Evolutionary conservation across 306 rosid genomes (phyloP).

Genomic region (Cucurbita argyrosperma): DNA sequence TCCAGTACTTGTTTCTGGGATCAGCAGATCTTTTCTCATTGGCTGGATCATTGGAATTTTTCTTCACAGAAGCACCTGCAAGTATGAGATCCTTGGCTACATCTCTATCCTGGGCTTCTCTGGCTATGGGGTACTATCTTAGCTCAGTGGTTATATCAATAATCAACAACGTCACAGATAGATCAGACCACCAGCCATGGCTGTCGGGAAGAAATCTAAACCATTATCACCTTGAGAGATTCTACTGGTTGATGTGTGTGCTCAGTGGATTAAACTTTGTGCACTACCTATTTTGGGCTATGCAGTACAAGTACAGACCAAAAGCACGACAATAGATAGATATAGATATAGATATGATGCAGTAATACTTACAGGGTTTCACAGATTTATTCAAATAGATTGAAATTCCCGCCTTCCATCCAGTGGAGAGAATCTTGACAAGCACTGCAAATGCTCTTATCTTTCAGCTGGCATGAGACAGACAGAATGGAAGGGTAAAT

Average conservation of each 20-base stretch:
- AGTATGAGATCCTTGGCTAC: slow-evolving; percentile 89
- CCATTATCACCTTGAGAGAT: slow-evolving; percentile 51
- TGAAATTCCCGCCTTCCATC: background rate
- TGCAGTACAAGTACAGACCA: slow-evolving; percentile 53
- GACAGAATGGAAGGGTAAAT: background rate
- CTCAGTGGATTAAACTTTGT: slow-evolving; percentile 70
- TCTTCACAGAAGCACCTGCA: slow-evolving; percentile 84
- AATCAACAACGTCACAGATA: slow-evolving; percentile 46
- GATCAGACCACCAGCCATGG: slow-evolving; percentile 35
- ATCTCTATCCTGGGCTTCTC: slow-evolving; percentile 80
- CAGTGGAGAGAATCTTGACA: background rate
- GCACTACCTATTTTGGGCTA: slow-evolving; percentile 72
- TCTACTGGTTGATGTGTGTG: slow-evolving; percentile 88
- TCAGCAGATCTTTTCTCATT: slow-evolving; percentile 90
- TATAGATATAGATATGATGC: background rate
- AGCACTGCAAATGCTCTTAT: background rate
- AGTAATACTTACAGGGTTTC: background rate
- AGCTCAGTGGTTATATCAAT: slow-evolving; percentile 71
- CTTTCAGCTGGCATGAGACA: background rate
- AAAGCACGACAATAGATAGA: slow-evolving; percentile 4
- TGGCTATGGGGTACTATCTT: slow-evolving; percentile 82
- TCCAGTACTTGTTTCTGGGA: slow-evolving; percentile 76
- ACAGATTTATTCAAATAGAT: background rate
- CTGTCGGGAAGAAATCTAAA: slow-evolving; percentile 55
- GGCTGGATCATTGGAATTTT: slow-evolving; percentile 75